Base-by-base conservation (phyloP, 441 rosid genomes). In the Isatis lusitanica region DNA sequence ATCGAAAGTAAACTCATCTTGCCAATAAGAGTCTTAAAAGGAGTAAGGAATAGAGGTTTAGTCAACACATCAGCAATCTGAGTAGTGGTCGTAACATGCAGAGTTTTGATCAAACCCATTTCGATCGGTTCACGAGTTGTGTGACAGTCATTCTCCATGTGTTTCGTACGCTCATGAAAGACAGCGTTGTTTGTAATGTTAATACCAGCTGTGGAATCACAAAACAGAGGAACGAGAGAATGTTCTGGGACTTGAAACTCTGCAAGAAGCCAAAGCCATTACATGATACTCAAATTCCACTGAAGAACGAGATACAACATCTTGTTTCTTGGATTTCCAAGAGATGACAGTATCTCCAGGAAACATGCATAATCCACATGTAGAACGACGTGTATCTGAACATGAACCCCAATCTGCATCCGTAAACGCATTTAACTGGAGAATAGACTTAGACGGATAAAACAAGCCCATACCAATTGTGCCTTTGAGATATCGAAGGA, bases 351-450 rank as follows among this genome's bases (percentile, higher is more conserved):
- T 17, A 0, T 13, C 4, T 0, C 66, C 66, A 1, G 43, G 13
- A 6, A 70, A 47, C 3, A 36, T 46, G 0, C 30, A 58, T 0
- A 0, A 7, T 0, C n/a, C n/a, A 10, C 44, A 39, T 0, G 42
- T 31, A 1, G 55, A 58, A 5, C 26, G n/a, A 0, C 66, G 12
- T 0, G 66, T 4, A 10, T 58, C 74, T 4, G 5, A 0, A 46
- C n/a, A 46, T 0, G 36, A 17, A 8, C 1, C 1, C 66, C 58
- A 70, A 18, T 46, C 10, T 2, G 44, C 38, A 59, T 70, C 58
- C 4, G 58, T 15, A 0, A 17, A 46, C 0, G 2, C 38, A 3
- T 33, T 33, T 0, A 35, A 8, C 0, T 1, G 2, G 0, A 69
- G 0, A 8, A 35, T 38, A 0, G 57, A 57, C 0, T 6, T 0